phyloP scores from a whole-genome alignment of 2,329 filamentous ascomycete species.

The Geosmithia flava region DNA sequence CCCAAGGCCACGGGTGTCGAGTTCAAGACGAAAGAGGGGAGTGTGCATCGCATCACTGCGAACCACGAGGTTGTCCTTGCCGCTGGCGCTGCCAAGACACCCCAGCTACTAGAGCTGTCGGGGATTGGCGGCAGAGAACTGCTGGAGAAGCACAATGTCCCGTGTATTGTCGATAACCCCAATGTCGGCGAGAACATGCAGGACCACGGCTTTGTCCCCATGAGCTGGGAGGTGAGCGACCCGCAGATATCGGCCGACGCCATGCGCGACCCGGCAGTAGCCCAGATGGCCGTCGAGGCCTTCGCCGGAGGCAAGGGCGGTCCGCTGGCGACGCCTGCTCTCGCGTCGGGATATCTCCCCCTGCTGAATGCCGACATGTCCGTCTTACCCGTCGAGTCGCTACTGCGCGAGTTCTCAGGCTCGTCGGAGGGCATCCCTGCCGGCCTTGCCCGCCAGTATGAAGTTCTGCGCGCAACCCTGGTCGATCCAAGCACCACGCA shows the following conservation, averaged over 20 bases:
- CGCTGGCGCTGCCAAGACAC: conserved; percentile 38
- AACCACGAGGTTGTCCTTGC: conserved; percentile 17
- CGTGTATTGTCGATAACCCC: conserved; percentile 36
- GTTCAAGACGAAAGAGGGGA: neutral
- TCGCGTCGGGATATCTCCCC: no score
- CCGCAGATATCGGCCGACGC: neutral
- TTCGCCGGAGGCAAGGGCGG: no score
- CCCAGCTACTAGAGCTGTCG: conserved; percentile 42
- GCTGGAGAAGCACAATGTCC: conserved; percentile 31
- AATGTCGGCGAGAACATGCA: conserved; percentile 35
- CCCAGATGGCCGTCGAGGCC: neutral
- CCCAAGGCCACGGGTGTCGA: neutral
- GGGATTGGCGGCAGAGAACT: conserved; percentile 39
- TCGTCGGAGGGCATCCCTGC: no score
- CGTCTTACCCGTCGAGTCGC: no score
- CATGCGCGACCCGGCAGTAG: conserved; percentile 2
- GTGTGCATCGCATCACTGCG: conserved; percentile 3
- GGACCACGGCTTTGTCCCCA: conserved; percentile 19
- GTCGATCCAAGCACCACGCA: no score
- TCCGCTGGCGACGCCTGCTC: no score
- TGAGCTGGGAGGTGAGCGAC: neutral
- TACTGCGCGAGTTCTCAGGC: no score
- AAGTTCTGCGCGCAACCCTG: no score
- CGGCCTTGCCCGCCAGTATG: no score
- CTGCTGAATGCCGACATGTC: conserved; percentile 3